Conservation (phyloP, 2,329 filamentous ascomycete species). For the Ophiostoma tasmaniense region DNA sequence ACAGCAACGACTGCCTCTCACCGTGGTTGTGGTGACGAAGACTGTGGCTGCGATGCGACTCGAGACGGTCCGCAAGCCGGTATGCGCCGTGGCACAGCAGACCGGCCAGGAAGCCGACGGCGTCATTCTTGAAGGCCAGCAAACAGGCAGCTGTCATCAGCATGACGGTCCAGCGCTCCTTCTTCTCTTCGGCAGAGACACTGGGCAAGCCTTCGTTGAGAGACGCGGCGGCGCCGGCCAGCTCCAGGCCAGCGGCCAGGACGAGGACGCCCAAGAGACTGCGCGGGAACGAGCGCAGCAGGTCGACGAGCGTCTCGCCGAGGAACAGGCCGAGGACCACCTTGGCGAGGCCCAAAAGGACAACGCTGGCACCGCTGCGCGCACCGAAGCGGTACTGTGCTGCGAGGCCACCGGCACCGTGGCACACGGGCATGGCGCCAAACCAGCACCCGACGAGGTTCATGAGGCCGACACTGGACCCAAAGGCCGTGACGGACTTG, state of each 20-base stretch:
- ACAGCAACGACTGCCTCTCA: neutral
- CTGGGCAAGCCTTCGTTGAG: conserved; percentile 51
- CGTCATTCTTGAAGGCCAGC: conserved; percentile 83
- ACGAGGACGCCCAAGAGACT: conserved; percentile 80
- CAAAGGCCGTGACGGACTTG: conserved; percentile 67
- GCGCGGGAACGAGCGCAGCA: conserved; percentile 66
- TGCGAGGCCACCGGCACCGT: conserved; percentile 83
- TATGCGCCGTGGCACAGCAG: conserved; percentile 71
- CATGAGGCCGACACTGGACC: conserved; percentile 72
- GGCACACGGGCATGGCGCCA: conserved; percentile 90
- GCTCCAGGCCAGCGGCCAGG: conserved; percentile 76
- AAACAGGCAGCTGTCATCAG: conserved; percentile 75
- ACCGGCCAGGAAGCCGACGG: conserved; percentile 74
- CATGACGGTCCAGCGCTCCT: conserved; percentile 81
- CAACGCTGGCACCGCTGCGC: conserved; percentile 73
- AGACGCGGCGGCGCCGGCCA: conserved; percentile 76
- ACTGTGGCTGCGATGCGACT: conserved; percentile 14
- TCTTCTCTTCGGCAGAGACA: conserved; percentile 55
- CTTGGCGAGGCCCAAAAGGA: conserved; percentile 70
- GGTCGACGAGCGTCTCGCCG: conserved; percentile 60
- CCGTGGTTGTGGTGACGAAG: neutral
- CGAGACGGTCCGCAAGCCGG: conserved; percentile 32
- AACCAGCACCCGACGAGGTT: conserved; percentile 86
- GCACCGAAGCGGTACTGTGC: conserved; percentile 89
- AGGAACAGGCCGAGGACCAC: conserved; percentile 66